phyloP scores from a whole-genome alignment of 306 rosid genomes.

The Prinsepia uniflora region DNA sequence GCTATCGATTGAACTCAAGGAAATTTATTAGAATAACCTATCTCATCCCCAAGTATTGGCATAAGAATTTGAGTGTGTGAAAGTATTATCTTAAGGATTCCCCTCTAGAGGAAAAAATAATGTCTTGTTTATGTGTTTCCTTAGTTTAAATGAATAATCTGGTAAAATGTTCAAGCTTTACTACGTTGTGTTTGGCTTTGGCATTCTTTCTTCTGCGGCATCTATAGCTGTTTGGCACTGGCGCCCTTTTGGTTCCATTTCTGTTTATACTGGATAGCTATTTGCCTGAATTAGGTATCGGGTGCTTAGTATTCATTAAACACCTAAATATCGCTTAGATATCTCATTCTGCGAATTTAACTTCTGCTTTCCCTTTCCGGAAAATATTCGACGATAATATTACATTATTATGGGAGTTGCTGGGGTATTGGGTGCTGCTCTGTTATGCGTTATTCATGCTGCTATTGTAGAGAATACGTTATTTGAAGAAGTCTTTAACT shows the following conservation, averaged over 20 bases:
- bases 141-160: neutral
- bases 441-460: too few relatives aligned
- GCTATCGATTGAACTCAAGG: neutral
- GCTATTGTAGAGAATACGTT: too few relatives aligned
- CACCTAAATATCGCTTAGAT: neutral
- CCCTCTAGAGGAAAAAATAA: neutral
- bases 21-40: neutral
- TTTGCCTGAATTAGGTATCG: neutral
- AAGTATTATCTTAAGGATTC: neutral
- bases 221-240: neutral
- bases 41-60: neutral
- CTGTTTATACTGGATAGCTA: neutral
- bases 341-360: neutral
- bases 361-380: neutral
- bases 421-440: too few relatives aligned
- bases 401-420: neutral
- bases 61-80: neutral
- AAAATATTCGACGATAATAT: neutral
- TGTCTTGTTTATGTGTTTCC: neutral
- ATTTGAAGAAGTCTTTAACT: constrained; percentile 21
- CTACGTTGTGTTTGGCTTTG: neutral
- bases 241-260: neutral
- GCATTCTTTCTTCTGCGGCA: neutral
- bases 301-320: neutral
- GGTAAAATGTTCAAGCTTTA: neutral